Evolutionary conservation across 2,329 filamentous ascomycete species (phyloP), one percentile per base, ranked within the genome.

Genomic region (Colletotrichum graminicola): DNA sequence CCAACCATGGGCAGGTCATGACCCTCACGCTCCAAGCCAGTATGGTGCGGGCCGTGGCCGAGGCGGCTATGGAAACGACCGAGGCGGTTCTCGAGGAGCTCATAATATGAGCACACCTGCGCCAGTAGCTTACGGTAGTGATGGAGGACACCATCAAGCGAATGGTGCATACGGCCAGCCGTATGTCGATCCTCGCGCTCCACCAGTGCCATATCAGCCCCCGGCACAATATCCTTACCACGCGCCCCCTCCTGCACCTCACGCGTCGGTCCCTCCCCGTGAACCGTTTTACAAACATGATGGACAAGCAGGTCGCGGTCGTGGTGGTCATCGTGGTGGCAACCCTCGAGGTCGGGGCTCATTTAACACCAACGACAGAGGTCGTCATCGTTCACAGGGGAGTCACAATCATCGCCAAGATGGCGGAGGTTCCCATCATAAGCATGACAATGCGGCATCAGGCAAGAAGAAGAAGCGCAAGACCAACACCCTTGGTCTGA

Each of bases 381-480:
- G 41, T 8, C 67, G 63, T 34, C 49, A 68, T 36, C 68, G 68
- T n/a, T 34, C 61, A 41, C 74, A 74, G n/a, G 77, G 77, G 62
- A 76, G 51, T 41, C 60, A 76, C 71, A 80, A 78, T 72, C 78
- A 72, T 78, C 75, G 80, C 29, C 73, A 74, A 36, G 71, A 70
- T 7, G 67, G 63, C n/a, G 73, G 34, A 26, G 66, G 10, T 69
- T 65, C 56, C 65, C 62, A 60, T 39, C 26, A 59, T 18, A 60
- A 64, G 56, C 78, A 77, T 63, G 82, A 87, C 68, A 81, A 83
- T 59, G 81, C 84, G 60, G 81, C 86, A 76, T 82, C 83, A 32
- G 85, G 84, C 70, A 91, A 91, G 79, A 91, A 91, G 79, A 93
- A 93, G 84, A 92, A 92, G 84, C 88, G 90, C 68, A 92, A 90